Conservation (phyloP, 345 rosid genomes). For the Dipteronia dyeriana region DNA sequence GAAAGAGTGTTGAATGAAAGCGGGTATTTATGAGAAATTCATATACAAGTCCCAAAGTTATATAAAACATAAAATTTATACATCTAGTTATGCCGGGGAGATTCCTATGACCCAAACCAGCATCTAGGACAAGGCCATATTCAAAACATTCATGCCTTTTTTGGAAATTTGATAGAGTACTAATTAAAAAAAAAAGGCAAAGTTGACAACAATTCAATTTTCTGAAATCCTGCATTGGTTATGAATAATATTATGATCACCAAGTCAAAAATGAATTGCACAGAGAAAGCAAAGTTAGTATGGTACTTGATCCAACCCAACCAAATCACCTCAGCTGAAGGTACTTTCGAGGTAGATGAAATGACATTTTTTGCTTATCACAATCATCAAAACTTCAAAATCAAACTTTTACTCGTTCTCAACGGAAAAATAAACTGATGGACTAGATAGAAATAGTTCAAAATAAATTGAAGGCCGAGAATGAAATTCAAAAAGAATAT, state of each 20-base stretch:
- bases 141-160: no score
- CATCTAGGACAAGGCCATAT: neutral
- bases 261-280: neutral
- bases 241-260: no score
- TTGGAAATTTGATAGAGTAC: no score
- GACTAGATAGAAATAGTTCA: neutral
- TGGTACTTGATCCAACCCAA: neutral
- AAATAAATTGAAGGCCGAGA: neutral
- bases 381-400: neutral
- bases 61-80: neutral
- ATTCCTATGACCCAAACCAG: neutral
- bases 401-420: neutral
- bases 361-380: neutral
- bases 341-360: neutral
- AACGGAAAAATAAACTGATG: neutral
- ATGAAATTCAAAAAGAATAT: neutral
- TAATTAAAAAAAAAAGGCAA: no score
- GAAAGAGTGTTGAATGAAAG: no score
- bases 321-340: neutral
- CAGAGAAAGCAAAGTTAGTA: no score
- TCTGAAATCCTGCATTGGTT: no score
- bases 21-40: neutral
- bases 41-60: neutral
- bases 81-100: neutral
- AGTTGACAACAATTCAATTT: no score